Evolutionary conservation across 305 asterid species (phyloP).

Genomic region (Fraxinus sp.): DNA sequence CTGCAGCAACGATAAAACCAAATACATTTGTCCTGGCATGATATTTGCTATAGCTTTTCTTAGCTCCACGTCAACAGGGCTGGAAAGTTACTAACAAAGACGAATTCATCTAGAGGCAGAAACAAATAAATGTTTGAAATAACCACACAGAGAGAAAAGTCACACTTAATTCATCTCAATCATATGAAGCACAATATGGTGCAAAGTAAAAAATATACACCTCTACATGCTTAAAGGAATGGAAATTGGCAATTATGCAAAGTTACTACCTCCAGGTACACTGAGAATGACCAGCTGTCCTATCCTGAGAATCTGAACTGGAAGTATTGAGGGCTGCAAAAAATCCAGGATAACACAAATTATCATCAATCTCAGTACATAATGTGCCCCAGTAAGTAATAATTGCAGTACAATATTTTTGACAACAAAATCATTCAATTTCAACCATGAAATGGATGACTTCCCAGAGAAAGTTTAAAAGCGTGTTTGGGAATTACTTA

Average conservation of each 20-base stretch:
- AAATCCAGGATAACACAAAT: slow-evolving; percentile 9
- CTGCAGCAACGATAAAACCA: background rate
- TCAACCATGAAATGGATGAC: background rate
- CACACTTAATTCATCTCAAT: background rate
- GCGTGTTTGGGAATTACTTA: background rate
- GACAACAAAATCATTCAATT: background rate
- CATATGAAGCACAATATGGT: background rate
- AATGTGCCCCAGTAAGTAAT: background rate
- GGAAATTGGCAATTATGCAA: background rate
- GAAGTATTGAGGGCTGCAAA: slow-evolving; percentile 91
- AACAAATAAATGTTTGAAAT: background rate
- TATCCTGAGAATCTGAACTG: slow-evolving; percentile 83
- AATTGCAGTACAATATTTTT: background rate
- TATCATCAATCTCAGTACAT: background rate
- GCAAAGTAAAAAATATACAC: slow-evolving; percentile 8
- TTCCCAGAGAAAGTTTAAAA: background rate
- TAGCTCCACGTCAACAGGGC: background rate
- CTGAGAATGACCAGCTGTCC: slow-evolving; percentile 90
- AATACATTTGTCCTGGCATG: background rate
- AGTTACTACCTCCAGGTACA: slow-evolving; percentile 86
- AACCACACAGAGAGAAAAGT: background rate
- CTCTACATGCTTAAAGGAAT: slow-evolving; percentile 11
- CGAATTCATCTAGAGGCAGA: background rate
- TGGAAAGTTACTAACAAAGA: background rate
- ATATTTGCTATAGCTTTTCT: background rate